Evolutionary conservation across 179 eudicot species (phyloP), one percentile per base, ranked within the genome.

Genomic region (Beta lomatogona): DNA sequence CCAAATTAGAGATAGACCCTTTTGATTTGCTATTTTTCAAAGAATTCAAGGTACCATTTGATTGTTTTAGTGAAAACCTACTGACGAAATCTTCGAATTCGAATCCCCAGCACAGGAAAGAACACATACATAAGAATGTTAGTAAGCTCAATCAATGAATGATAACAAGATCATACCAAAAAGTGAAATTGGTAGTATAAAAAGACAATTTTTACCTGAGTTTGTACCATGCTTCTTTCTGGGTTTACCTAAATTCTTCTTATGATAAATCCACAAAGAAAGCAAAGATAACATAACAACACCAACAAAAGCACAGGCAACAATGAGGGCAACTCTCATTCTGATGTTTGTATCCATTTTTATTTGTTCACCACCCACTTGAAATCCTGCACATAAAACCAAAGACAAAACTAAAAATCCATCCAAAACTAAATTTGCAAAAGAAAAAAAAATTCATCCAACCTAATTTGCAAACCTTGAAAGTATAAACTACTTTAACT

Each of bases 251-350:
- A 85, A 85, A 74, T 66, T 86, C 76, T 78, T 91, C 82, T 80
- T 89, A 84, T 88, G 89, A 82, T 70, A 92, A 78, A 92, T 72
- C 90, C 94, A 90, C 55, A 92, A 84, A 67, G 82, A 89, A 58
- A 83, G 61, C 59, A 90, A 81, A 81, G 91, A 83, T 44, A 95
- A 78, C 81, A 95, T 69, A 80, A 91, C 85, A 54, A 79, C 83
- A 76, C 86, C 91, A 84, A 95, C 91, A 73, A 89, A 88, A 82
- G 88, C 85, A 74, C 93, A 89, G 79, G 94, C 85, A 76, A 89
- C 87, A 77, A 94, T 84, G 41, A 92, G 89, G 52, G 97, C 91
- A 52, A 89, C 72, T 71, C 85, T 84, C 74, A 90, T 60, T 85
- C 84, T 92, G 72, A 87, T 92, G 84, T 85, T 89, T 66, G 87